Evolutionary conservation across 148 eudicot genomes (phyloP), one percentile per base, ranked within the genome.

Genomic region (Fagopyrum esculentum): DNA sequence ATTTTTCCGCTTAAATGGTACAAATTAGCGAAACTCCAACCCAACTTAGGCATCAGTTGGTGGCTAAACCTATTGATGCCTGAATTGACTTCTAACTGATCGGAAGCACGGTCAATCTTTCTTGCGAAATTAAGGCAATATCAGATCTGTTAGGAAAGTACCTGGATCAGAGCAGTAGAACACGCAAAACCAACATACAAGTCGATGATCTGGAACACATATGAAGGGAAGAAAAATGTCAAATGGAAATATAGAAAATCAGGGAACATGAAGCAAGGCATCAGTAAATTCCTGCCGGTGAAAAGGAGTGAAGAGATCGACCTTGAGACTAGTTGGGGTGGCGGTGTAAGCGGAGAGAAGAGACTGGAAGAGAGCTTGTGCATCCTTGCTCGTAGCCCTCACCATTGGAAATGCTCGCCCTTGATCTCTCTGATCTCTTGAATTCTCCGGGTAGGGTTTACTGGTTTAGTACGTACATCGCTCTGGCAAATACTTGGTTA

Each of bases 241-340:
- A 56, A 64, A 30, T 49, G 9, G 13, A 49, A 10, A 49, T 22
- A 9, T 15, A 13, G 11, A 40, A 22, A n/a, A 71, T 35, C 40
- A 6, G 40, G 35, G 43, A 13, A 35, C 44, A 10, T 43, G 45
- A 64, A 64, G 46, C 6, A 40, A 64, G 40, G 1, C 2, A 35
- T 35, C 30, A 46, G 46, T 17, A 12, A 64, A 64, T 66, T 66
- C 17, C n/a, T n/a, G 71, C 13, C 71, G 71, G 71, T 17, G 71
- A 66, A 43, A 44, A 69, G 52, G 56, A 16, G 10, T 44, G 71
- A 48, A 35, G 55, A 13, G 12, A 15, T 40, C 6, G 1, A 88
- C 96, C 93, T 93, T 93, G 83, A 93, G 98, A 60, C 82, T 89
- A 4, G 87, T 87, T 12, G 98, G 92, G 57, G 98, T 89, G 76